phyloP scores from a whole-genome alignment of 805 yeast species.

The Spathaspora passalidarum region DNA sequence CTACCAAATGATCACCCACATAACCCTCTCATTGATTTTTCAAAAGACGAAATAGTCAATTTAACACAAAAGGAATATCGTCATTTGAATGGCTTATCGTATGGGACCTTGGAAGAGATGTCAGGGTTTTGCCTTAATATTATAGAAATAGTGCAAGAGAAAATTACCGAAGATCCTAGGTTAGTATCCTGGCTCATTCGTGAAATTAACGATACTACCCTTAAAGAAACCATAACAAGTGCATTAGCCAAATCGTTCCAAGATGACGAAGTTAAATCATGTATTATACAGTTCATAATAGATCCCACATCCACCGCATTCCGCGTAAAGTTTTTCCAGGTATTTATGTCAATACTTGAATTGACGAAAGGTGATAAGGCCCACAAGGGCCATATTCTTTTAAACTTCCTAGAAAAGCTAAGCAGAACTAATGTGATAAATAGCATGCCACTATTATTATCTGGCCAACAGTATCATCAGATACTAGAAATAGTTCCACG shows the following conservation, averaged over 20 bases:
- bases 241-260: slow-evolving; percentile 16
- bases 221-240: slow-evolving; percentile 13
- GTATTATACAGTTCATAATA: slow-evolving; percentile 25
- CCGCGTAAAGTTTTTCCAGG: slow-evolving; percentile 14
- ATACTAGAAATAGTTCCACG: slow-evolving; percentile 18
- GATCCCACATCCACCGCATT: slow-evolving; percentile 19
- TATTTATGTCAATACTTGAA: slow-evolving; percentile 12
- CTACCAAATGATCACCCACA: slow-evolving; percentile 16
- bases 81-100: slow-evolving; percentile 26
- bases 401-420: slow-evolving; percentile 25
- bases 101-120: slow-evolving; percentile 20
- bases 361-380: slow-evolving; percentile 12
- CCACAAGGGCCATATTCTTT: slow-evolving; percentile 10
- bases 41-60: slow-evolving; percentile 20
- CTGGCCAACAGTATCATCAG: slow-evolving; percentile 12
- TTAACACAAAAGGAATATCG: slow-evolving; percentile 20
- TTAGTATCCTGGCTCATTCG: slow-evolving; percentile 18
- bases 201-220: slow-evolving; percentile 17
- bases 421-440: slow-evolving; percentile 22
- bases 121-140: slow-evolving; percentile 27
- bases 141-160: slow-evolving; percentile 27
- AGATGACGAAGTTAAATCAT: slow-evolving; percentile 20
- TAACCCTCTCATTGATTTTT: slow-evolving; percentile 32
- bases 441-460: slow-evolving; percentile 18
- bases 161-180: slow-evolving; percentile 23